Evolutionary conservation across 106 monocot genomes (phyloP).

Genomic region (Dendrobium chrysotoxum): DNA sequence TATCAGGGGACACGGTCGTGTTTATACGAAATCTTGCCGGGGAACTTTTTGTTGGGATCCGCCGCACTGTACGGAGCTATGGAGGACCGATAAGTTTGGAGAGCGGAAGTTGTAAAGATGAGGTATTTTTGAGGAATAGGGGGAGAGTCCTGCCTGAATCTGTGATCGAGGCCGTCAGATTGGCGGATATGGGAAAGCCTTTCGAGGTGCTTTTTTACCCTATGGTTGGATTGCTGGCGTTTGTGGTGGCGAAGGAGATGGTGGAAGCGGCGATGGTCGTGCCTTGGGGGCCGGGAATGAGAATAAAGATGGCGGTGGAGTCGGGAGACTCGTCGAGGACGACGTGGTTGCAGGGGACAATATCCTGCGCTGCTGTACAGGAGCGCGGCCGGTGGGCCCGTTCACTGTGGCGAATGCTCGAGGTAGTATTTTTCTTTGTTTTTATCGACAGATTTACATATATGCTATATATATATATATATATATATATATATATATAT

Average conservation of each 20-base stretch:
- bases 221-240: slow-evolving; percentile 22
- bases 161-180: slow-evolving; percentile 40
- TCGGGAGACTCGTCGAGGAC: slow-evolving; percentile 30
- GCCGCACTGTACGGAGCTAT: slow-evolving; percentile 15
- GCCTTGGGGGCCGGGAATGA: slow-evolving; percentile 41
- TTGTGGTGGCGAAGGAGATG: slow-evolving; percentile 40
- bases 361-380: slow-evolving; percentile 12
- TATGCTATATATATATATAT: too few species aligned
- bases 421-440: neutral
- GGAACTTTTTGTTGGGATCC: slow-evolving; percentile 37
- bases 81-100: neutral
- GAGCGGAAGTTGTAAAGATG: neutral
- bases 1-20: slow-evolving; percentile 56
- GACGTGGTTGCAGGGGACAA: slow-evolving; percentile 41
- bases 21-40: slow-evolving; percentile 29
- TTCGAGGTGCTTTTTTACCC: slow-evolving; percentile 66
- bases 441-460: neutral
- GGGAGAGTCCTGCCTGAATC: slow-evolving; percentile 29
- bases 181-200: slow-evolving; percentile 14
- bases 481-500: too few species aligned
- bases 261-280: slow-evolving; percentile 35
- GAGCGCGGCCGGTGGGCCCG: neutral
- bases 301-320: slow-evolving; percentile 47
- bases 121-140: slow-evolving; percentile 23
- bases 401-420: slow-evolving; percentile 33